A percentile compares a stretch with the other conserved stretches of the same genome.
Evolutionary conservation across 1,284 basidiomycete species (phyloP).

Genomic region (Phlebopus sp.): DNA sequence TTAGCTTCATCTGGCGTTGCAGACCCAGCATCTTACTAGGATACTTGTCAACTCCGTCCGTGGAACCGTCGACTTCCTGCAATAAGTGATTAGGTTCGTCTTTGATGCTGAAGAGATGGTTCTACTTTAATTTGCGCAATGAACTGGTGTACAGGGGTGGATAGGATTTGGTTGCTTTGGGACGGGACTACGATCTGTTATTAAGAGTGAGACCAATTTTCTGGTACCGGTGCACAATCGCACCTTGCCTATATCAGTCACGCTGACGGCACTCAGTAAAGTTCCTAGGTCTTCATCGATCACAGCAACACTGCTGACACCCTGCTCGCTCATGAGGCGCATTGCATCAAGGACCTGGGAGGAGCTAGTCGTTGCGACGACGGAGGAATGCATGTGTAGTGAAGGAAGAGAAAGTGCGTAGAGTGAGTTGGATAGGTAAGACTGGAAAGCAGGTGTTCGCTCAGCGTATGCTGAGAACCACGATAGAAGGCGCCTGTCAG

Average conservation of each 20-base stretch:
- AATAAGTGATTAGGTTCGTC: conserved; percentile 1
- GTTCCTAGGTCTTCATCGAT: conserved; percentile 56
- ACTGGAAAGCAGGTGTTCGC: conserved; percentile 45
- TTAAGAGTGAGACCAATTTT: neutral
- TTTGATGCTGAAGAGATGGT: neutral
- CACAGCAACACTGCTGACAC: conserved; percentile 75
- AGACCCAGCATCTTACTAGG: conserved; percentile 46
- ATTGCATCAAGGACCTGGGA: conserved; percentile 70
- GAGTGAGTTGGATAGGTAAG: conserved; percentile 57
- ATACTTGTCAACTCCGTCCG: conserved; percentile 70
- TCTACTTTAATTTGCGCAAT: conserved; percentile 65
- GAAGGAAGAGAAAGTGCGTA: conserved; percentile 60
- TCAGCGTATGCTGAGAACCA: conserved; percentile 61
- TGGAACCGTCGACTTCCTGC: conserved; percentile 64
- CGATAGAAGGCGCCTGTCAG: conserved; percentile 57
- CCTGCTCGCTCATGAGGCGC: conserved; percentile 76
- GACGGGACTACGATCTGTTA: conserved; percentile 68
- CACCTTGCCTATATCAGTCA: conserved; percentile 74
- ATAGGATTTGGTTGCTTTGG: conserved; percentile 69
- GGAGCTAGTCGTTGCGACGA: conserved; percentile 55
- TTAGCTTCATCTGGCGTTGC: neutral
- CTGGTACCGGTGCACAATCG: conserved; percentile 2
- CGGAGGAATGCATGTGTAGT: conserved; percentile 56
- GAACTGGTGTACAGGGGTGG: conserved; percentile 62
- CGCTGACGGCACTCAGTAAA: conserved; percentile 71